phyloP scores from a whole-genome alignment of 2,329 filamentous ascomycete genomes.

The Pestalotiopsis sp. region DNA sequence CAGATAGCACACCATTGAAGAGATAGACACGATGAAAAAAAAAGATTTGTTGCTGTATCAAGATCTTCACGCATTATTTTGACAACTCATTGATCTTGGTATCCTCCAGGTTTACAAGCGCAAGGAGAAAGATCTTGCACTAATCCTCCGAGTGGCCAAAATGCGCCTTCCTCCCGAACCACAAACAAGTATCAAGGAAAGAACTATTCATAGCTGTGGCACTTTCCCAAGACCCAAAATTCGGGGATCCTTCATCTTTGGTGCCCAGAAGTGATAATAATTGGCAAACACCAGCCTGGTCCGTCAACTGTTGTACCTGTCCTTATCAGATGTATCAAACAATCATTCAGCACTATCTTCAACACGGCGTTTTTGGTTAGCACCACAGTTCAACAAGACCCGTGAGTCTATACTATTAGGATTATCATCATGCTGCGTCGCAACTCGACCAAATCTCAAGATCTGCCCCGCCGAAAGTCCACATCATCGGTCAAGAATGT shows the following conservation, averaged over 20 bases:
- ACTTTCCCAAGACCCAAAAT: not conserved
- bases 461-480: constrained; percentile 56
- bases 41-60: not conserved
- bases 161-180: not conserved
- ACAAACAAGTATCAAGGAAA: not conserved
- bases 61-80: too few relatives aligned
- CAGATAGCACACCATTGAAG: not conserved
- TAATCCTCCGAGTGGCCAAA: not conserved
- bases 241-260: not conserved
- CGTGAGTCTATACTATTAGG: not conserved
- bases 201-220: not conserved
- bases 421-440: constrained; percentile 47
- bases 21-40: not conserved
- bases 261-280: not conserved
- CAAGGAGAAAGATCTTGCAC: too few relatives aligned
- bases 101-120: too few relatives aligned
- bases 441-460: constrained; percentile 49
- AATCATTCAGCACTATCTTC: constrained; percentile 1
- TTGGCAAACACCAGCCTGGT: not conserved
- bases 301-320: not conserved
- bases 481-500: constrained; percentile 50
- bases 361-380: constrained; percentile 7
- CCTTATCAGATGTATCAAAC: not conserved
- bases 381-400: not conserved
- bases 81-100: too few relatives aligned